phyloP scores from a whole-genome alignment of 1,139 yeast species.

The Scheffersomyces titani region DNA sequence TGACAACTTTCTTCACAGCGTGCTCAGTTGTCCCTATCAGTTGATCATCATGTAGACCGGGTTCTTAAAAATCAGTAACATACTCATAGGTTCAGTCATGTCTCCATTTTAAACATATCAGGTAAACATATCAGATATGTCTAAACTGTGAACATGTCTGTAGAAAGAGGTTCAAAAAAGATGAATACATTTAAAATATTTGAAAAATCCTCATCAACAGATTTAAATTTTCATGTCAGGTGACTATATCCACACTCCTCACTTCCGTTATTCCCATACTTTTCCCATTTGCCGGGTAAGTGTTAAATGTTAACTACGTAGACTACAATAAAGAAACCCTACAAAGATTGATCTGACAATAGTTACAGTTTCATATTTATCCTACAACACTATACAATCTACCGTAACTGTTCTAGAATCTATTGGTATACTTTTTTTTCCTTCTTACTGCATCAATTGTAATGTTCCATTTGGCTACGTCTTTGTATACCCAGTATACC shows the following conservation, averaged over 20 bases:
- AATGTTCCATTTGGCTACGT: constrained; percentile 51
- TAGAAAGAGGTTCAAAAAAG: not conserved
- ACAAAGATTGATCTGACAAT: not conserved
- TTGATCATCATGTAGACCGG: constrained; percentile 19
- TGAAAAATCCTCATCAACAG: not conserved
- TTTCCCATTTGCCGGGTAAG: not conserved
- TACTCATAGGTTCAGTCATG: not conserved
- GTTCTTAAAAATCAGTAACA: not conserved
- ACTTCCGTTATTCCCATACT: not conserved
- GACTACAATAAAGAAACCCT: not conserved
- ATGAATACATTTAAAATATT: not conserved
- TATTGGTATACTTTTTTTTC: not conserved
- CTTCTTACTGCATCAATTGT: not conserved
- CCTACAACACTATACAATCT: not conserved
- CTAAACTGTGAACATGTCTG: not conserved
- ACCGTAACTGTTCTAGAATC: not conserved
- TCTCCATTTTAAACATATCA: not conserved
- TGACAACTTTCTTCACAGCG: constrained; percentile 24
- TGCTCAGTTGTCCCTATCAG: constrained; percentile 45
- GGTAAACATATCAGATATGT: not conserved
- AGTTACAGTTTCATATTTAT: not conserved
- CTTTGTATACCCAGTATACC: constrained; percentile 49
- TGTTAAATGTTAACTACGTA: not conserved
- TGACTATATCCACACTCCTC: not conserved
- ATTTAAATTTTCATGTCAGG: not conserved